phyloP scores from a whole-genome alignment of 495 filamentous ascomycete species.

The Ramalina intermedia region DNA sequence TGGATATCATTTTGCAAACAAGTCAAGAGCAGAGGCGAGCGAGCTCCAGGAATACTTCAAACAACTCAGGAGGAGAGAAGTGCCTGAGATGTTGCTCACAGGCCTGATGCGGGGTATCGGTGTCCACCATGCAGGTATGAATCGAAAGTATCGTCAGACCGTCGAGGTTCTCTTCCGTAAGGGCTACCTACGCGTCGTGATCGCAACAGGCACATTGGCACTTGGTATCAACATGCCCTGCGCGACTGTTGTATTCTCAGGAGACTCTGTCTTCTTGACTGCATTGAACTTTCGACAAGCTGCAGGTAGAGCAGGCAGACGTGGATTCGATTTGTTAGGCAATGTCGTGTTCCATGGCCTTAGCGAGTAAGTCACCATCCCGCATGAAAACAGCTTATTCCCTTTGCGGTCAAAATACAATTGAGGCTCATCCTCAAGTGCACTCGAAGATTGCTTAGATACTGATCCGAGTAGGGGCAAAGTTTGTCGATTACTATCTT shows the following conservation, averaged over 20 bases:
- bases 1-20: slow-evolving; percentile 51
- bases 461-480: slow-evolving; percentile 44
- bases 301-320: slow-evolving; percentile 61
- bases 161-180: slow-evolving; percentile 63
- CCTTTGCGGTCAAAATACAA: background rate
- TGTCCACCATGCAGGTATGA: slow-evolving; percentile 67
- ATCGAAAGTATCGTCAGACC: slow-evolving; percentile 55
- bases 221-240: slow-evolving; percentile 80
- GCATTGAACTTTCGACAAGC: slow-evolving; percentile 64
- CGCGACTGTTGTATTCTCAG: slow-evolving; percentile 64
- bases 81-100: slow-evolving; percentile 34
- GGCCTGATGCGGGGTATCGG: slow-evolving; percentile 52
- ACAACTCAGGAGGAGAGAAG: slow-evolving; percentile 29
- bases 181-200: slow-evolving; percentile 55
- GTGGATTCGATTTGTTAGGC: slow-evolving; percentile 66
- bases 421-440: background rate
- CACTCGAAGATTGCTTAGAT: slow-evolving; percentile 24
- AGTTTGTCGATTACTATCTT: slow-evolving; percentile 49
- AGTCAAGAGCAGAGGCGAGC: slow-evolving; percentile 30
- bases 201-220: slow-evolving; percentile 63
- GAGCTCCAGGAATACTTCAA: slow-evolving; percentile 38
- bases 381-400: background rate
- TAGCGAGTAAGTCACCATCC: background rate
- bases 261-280: slow-evolving; percentile 56
- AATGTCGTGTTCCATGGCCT: slow-evolving; percentile 61